Evolutionary conservation across 805 yeast genomes (phyloP).

Genomic region (Metschnikowia noctiluminum): DNA sequence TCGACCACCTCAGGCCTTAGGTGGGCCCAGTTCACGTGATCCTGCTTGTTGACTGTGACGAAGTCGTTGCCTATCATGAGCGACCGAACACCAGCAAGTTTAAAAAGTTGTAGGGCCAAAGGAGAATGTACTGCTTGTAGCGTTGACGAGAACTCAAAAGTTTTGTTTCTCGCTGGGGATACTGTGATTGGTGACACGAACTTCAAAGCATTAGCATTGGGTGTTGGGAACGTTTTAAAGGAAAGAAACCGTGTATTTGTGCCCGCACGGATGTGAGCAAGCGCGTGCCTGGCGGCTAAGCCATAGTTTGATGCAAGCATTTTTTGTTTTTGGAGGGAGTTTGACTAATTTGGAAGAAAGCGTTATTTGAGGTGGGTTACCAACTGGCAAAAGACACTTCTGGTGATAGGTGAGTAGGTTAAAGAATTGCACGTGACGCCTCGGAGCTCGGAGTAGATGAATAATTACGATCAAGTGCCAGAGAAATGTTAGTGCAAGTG

Average conservation of each 20-base stretch:
- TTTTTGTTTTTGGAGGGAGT: background rate
- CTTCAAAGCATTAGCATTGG: slow-evolving; percentile 73
- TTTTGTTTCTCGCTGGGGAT: slow-evolving; percentile 43
- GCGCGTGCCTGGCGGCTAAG: slow-evolving; percentile 9
- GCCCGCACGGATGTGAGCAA: background rate
- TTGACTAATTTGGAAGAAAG: no score
- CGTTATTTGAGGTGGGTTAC: no score
- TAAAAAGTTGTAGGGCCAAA: slow-evolving; percentile 58
- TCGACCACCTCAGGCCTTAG: slow-evolving; percentile 60
- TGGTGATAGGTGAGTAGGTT: no score
- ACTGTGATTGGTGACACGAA: slow-evolving; percentile 52
- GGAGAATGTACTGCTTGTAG: slow-evolving; percentile 62
- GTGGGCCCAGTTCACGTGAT: slow-evolving; percentile 56
- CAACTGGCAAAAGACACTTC: no score
- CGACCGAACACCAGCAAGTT: slow-evolving; percentile 61
- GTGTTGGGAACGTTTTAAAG: slow-evolving; percentile 55
- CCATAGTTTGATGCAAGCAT: slow-evolving; percentile 1
- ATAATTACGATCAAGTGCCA: no score
- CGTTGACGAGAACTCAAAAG: slow-evolving; percentile 51
- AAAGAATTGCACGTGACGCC: no score
- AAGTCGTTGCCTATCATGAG: slow-evolving; percentile 74
- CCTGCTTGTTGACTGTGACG: slow-evolving; percentile 67
- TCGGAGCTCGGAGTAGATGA: no score
- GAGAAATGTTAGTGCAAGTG: no score
- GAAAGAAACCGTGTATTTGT: slow-evolving; percentile 25